A percentile compares a stretch with the other conserved stretches of the same genome.
Evolutionary conservation across 2,329 filamentous ascomycete species (phyloP).

Genomic region (Exophiala oligosperma): DNA sequence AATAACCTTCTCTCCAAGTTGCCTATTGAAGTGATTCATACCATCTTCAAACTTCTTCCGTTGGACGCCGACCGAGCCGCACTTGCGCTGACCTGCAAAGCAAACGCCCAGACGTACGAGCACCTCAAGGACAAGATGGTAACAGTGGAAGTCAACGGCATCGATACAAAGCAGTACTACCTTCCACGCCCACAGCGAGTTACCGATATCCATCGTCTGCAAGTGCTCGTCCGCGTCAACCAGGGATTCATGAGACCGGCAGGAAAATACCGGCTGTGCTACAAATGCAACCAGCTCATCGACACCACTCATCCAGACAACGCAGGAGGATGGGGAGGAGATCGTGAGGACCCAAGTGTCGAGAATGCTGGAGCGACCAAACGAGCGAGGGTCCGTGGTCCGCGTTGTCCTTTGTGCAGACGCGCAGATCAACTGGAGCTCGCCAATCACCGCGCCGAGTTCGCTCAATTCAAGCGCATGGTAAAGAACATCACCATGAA

Average conservation of each 20-base stretch:
- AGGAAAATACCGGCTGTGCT: constrained; percentile 24
- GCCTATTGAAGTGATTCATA: constrained; percentile 15
- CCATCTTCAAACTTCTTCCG: constrained; percentile 20
- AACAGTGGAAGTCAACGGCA: not conserved
- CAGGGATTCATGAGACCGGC: constrained; percentile 9
- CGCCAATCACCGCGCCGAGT: constrained; percentile 8
- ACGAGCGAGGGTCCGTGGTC: constrained; percentile 16
- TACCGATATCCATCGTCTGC: constrained; percentile 18
- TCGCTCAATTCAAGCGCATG: constrained; percentile 20
- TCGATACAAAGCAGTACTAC: not conserved
- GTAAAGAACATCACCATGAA: constrained; percentile 3
- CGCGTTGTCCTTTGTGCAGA: constrained; percentile 20
- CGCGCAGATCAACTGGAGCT: constrained; percentile 8
- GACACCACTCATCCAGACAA: constrained; percentile 4
- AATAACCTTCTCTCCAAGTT: constrained; percentile 10
- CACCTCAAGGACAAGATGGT: constrained; percentile 12
- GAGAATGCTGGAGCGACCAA: constrained; percentile 3
- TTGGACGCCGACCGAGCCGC: constrained; percentile 19
- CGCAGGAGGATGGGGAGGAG: constrained; percentile 17
- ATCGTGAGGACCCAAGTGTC: not conserved
- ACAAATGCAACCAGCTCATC: constrained; percentile 21
- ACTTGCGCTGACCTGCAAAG: constrained; percentile 26
- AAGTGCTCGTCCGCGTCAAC: constrained; percentile 22
- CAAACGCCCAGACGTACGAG: constrained; percentile 19
- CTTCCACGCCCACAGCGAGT: constrained; percentile 6